Evolutionary conservation across 2,329 filamentous ascomycete species (phyloP).

Genomic region (Calonectria honghensis): DNA sequence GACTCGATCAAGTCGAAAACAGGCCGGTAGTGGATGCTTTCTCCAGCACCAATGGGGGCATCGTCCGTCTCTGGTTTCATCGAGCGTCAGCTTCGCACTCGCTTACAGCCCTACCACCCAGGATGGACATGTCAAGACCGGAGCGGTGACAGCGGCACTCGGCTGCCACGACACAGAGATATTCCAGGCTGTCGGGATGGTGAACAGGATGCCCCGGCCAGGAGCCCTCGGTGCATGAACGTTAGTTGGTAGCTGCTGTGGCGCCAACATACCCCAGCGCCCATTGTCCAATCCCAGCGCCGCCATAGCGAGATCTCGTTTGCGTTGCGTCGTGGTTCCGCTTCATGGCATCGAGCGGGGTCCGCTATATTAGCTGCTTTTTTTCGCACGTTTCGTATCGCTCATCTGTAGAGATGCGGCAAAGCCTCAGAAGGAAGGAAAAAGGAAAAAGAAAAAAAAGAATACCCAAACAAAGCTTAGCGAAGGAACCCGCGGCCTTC

Average conservation of each 20-base stretch:
- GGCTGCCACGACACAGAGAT: constrained; percentile 17
- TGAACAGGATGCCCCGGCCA: constrained; percentile 19
- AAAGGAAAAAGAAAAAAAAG: background rate
- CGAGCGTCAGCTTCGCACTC: constrained; percentile 27
- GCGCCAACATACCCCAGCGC: constrained; percentile 14
- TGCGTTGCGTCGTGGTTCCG: constrained; percentile 21
- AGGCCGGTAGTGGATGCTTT: background rate
- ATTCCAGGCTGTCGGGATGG: constrained; percentile 20
- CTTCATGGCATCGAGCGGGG: constrained; percentile 5
- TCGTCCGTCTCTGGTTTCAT: constrained; percentile 12
- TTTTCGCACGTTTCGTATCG: constrained; percentile 11
- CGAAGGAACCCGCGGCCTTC: background rate
- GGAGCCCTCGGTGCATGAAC: constrained; percentile 19
- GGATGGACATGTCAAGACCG: background rate
- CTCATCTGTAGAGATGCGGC: background rate
- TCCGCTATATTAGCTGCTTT: constrained; percentile 22
- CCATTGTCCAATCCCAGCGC: constrained; percentile 30
- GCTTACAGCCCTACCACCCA: constrained; percentile 27
- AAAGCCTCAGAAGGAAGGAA: background rate
- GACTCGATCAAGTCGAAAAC: background rate
- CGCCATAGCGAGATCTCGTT: constrained; percentile 30
- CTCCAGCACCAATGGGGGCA: constrained; percentile 3
- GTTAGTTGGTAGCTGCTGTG: constrained; percentile 13
- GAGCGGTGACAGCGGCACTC: constrained; percentile 13
- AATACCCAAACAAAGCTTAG: background rate